Conservation (phyloP, 2,329 filamentous ascomycete species). For the Zymoseptoria ardabiliae region DNA sequence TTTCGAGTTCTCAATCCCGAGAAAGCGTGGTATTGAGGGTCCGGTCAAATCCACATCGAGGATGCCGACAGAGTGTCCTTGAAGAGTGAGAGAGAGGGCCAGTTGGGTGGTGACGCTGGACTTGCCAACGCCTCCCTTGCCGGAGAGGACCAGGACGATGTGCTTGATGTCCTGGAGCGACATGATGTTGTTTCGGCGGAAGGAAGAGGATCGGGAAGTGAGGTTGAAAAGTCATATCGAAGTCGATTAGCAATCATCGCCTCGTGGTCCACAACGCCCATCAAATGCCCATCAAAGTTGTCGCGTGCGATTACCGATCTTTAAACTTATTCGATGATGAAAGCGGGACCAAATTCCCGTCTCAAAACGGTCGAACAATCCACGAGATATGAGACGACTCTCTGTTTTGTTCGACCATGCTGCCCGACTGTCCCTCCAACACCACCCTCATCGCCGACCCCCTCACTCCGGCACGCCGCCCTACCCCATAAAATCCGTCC, state of each 20-base stretch:
- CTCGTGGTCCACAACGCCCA: neutral
- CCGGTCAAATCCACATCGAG: slow-evolving; percentile 95
- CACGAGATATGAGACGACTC: neutral
- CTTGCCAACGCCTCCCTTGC: slow-evolving; percentile 97
- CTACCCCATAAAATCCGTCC: slow-evolving; percentile 5
- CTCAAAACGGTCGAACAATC: neutral
- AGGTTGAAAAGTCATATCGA: neutral
- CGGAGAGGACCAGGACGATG: slow-evolving; percentile 78
- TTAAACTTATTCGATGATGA: neutral
- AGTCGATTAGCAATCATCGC: neutral
- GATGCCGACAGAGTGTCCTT: slow-evolving; percentile 84
- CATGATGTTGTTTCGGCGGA: slow-evolving; percentile 38
- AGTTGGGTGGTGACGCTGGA: slow-evolving; percentile 96
- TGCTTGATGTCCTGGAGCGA: slow-evolving; percentile 66
- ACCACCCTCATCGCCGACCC: neutral
- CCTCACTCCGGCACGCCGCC: neutral
- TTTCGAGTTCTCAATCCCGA: slow-evolving; percentile 80
- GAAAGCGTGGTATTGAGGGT: slow-evolving; percentile 90
- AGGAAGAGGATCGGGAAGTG: neutral
- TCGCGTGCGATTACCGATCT: neutral
- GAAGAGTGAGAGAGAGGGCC: slow-evolving; percentile 76
- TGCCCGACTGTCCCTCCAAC: neutral
- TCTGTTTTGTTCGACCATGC: neutral
- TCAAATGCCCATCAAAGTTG: neutral
- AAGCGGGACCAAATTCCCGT: neutral